Conservation (phyloP, 2,329 filamentous ascomycete species). For the Thermoascus crustaceus region DNA sequence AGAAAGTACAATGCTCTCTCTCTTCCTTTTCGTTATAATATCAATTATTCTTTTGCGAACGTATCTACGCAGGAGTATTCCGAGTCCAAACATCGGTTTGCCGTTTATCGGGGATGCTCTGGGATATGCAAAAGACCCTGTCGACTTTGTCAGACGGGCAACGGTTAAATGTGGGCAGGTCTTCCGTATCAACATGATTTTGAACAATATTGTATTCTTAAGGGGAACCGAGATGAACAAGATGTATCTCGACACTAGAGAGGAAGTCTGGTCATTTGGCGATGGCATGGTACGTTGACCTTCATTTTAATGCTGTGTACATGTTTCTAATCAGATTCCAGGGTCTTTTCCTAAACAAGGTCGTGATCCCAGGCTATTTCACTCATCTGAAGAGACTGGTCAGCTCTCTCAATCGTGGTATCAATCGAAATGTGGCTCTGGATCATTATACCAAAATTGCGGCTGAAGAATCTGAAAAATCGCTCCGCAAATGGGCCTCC, state of each 20-base stretch:
- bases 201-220: conserved; percentile 9
- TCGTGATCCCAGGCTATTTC: conserved; percentile 11
- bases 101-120: conserved; percentile 9
- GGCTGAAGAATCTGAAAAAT: conserved; percentile 6
- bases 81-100: conserved; percentile 7
- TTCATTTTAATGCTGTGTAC: neutral
- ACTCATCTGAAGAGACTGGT: conserved; percentile 8
- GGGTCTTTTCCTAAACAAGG: conserved; percentile 13
- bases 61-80: conserved; percentile 3
- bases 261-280: conserved; percentile 13
- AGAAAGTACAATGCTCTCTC: too few relatives aligned
- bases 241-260: conserved; percentile 9
- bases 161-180: conserved; percentile 7
- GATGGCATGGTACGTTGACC: conserved; percentile 7
- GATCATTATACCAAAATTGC: conserved; percentile 10
- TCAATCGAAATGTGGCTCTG: conserved; percentile 9
- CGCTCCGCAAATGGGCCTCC: conserved; percentile 6
- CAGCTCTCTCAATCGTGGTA: conserved; percentile 10
- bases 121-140: conserved; percentile 9
- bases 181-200: conserved; percentile 8
- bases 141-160: conserved; percentile 6
- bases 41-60: neutral
- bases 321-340: neutral
- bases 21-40: neutral
- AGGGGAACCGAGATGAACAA: conserved; percentile 9